Evolutionary conservation across 176 grass and related monocot species (phyloP).

Genomic region (Ampelocalamus luodianensis): DNA sequence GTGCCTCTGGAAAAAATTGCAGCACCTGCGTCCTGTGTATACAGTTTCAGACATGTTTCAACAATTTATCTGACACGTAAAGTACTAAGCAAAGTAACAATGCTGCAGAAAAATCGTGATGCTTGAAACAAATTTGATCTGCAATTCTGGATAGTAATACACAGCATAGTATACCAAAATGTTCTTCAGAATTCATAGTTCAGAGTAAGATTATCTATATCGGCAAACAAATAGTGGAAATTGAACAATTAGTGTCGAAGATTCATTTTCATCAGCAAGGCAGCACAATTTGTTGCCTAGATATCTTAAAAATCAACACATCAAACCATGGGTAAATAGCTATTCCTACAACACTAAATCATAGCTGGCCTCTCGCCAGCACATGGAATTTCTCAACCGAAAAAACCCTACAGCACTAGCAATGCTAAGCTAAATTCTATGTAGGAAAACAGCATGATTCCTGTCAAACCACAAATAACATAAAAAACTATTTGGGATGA

Average conservation of each 20-base stretch:
- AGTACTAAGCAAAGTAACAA: not conserved
- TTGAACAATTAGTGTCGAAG: not conserved
- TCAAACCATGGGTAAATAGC: not conserved
- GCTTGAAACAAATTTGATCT: constrained; percentile 1
- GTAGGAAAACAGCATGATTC: not conserved
- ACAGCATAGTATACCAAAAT: not conserved
- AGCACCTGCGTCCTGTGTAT: constrained; percentile 64
- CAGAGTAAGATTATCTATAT: not conserved
- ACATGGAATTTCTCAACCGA: not conserved
- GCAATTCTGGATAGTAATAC: not conserved
- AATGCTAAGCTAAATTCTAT: not conserved
- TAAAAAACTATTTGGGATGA: constrained; percentile 2
- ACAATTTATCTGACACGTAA: not conserved
- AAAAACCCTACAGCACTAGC: not conserved
- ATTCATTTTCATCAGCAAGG: constrained; percentile 3
- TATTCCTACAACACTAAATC: not conserved
- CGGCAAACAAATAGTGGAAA: not conserved
- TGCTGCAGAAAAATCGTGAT: not conserved
- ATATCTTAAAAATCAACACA: not conserved
- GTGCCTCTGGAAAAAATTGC: constrained; percentile 55
- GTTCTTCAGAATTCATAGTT: not conserved
- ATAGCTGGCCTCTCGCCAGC: not conserved
- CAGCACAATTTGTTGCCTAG: not conserved
- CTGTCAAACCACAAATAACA: not conserved
- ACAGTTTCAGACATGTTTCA: constrained; percentile 25